Evolutionary conservation across 2,329 filamentous ascomycete genomes (phyloP), one percentile per base, ranked within the genome.

Genomic region (Diaporthe batatas): DNA sequence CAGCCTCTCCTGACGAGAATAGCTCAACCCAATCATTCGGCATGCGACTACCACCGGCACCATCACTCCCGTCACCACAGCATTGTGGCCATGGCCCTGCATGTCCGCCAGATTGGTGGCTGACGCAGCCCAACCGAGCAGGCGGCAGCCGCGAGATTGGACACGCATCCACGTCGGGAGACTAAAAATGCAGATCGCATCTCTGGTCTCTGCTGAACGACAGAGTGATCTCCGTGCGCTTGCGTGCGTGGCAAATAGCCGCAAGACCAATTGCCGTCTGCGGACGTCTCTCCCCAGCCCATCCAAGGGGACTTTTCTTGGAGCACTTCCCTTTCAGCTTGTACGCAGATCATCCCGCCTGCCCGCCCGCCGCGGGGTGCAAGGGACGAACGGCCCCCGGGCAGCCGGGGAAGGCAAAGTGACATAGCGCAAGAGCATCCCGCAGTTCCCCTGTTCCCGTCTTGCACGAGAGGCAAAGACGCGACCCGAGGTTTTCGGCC

Each of bases 211-310:
- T 53, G 29, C 68, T 51, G 68, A 39, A 70, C 58, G 47, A 44
- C 18, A 42, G 14, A 44, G 55, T 70, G 55, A 70, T 70, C 55
- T 29, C 44, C 68, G 29, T 25, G 44, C 68, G 55, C 44, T 59
- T 62, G 68, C 55, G 51, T 53, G 58, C 23, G 68, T 70, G 68
- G 68, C 55, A 44, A 70, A 65, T 47, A 70, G 68, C 68, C 68
- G 44, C 55, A 70, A 23, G 34, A 42, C 55, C 68, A 70, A 62
- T 70, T 70, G 55, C 68, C 55, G 55, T 70, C 55, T 59, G 55
- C 32, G 39, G 29, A 21, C 55, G n/a, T 65, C 29, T 44, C n/a
- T 49, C 32, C 21, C n/a, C 55, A 42, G 44, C 44, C 44, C 18
- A 47, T 47, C 44, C 21, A 47, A 39, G 53, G 36, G n/a, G n/a